Conservation (phyloP, 345 rosid species). For the Lepidium didymum region DNA sequence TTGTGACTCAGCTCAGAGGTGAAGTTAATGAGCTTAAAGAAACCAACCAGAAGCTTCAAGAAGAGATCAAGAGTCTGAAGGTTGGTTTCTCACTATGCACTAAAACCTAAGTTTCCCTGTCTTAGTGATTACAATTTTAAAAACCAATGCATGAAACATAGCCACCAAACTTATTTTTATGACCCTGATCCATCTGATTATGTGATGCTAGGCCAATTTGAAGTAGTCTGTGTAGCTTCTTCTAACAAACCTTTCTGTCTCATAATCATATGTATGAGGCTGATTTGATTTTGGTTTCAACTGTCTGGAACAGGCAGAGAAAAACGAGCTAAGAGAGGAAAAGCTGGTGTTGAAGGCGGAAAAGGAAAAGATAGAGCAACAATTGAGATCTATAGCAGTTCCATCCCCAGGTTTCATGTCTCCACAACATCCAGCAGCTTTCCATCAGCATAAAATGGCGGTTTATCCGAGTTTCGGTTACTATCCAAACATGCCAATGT, state of each 20-base stretch:
- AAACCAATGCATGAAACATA: not conserved
- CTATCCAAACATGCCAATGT: slow-evolving; percentile 56
- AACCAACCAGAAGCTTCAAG: slow-evolving; percentile 59
- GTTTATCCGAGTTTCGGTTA: slow-evolving; percentile 57
- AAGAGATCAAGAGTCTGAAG: slow-evolving; percentile 76
- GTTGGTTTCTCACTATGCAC: slow-evolving; percentile 30
- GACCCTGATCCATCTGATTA: not conserved
- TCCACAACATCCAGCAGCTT: slow-evolving; percentile 37
- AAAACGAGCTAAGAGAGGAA: slow-evolving; percentile 84
- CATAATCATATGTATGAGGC: not conserved
- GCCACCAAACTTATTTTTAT: not conserved
- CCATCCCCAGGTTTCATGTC: slow-evolving; percentile 54
- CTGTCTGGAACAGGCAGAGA: slow-evolving; percentile 52
- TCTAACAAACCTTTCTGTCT: not conserved
- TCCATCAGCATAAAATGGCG: slow-evolving; percentile 56
- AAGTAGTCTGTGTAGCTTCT: not conserved
- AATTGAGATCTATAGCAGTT: slow-evolving; percentile 49
- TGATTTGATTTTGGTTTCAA: not conserved
- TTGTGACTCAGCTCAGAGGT: slow-evolving; percentile 63
- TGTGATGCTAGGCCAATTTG: not conserved
- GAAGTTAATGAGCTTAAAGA: slow-evolving; percentile 79
- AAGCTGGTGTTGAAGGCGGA: slow-evolving; percentile 65
- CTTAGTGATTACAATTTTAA: not conserved
- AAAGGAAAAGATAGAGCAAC: slow-evolving; percentile 74
- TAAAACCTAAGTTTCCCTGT: not conserved